These are phyloP conservation scores for Mortierella sp. DNA, from an alignment of 371 early-diverging fungal species.

Conservation along the genomic window DNA sequence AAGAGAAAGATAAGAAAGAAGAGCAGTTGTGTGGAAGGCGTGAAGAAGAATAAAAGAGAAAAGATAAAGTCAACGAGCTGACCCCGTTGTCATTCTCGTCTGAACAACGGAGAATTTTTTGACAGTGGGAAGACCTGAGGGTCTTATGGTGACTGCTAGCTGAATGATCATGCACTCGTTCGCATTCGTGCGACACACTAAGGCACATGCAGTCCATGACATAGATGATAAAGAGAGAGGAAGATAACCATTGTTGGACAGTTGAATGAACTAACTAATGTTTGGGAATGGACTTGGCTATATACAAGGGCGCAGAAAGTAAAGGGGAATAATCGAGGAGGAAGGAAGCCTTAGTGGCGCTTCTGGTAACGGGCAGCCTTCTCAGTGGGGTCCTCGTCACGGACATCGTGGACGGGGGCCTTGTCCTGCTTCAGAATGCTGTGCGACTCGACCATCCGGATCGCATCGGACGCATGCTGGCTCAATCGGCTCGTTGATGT, in stretches of 20 bases:
- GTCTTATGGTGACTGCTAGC: not conserved
- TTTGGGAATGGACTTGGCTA: not conserved
- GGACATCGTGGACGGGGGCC: constrained; percentile 34
- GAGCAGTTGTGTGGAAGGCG: not conserved
- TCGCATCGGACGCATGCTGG: constrained; percentile 45
- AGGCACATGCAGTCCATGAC: not conserved
- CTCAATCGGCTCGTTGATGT: constrained; percentile 13
- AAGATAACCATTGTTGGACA: too few relatives aligned
- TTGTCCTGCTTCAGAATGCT: constrained; percentile 45
- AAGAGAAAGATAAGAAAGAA: not conserved
- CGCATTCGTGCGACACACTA: not conserved
- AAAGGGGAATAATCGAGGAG: not conserved
- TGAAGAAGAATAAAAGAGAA: not conserved
- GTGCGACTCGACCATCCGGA: constrained; percentile 50
- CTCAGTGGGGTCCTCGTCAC: constrained; percentile 31
- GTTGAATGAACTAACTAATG: too few relatives aligned
- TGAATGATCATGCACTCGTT: not conserved
- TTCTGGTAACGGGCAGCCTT: constrained; percentile 11
- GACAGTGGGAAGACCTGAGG: not conserved
- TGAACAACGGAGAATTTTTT: not conserved
- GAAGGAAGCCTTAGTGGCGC: constrained; percentile 7
- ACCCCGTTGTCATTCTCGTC: not conserved
- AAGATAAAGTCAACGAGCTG: not conserved
- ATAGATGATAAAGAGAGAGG: not conserved
- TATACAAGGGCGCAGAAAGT: not conserved